These are phyloP conservation scores for Lachancea quebecensis DNA, from an alignment of 805 yeast genomes.

Conservation along the genomic window DNA sequence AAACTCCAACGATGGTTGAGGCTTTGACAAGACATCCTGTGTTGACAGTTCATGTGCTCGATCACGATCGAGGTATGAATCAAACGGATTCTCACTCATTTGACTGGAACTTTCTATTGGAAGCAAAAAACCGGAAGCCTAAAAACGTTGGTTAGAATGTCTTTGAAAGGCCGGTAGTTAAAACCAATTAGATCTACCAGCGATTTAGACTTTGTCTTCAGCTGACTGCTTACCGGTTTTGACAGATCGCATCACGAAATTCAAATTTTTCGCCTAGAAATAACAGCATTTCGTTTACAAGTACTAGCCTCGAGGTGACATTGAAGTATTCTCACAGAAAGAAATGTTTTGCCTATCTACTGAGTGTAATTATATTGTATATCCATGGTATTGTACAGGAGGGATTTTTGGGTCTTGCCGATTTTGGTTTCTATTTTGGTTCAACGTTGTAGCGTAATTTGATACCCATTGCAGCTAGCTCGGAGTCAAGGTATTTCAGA, in stretches of 20 bases:
- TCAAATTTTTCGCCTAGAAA: neutral
- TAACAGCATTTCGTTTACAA: neutral
- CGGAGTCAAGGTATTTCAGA: constrained; percentile 88
- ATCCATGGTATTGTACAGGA: neutral
- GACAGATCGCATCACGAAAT: too few relatives aligned
- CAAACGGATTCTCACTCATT: constrained; percentile 30
- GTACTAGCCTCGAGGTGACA: neutral
- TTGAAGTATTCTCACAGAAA: too few relatives aligned
- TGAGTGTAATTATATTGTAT: neutral
- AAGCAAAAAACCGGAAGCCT: neutral
- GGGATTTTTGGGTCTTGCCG: neutral
- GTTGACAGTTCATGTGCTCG: constrained; percentile 11
- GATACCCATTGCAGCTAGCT: constrained; percentile 96
- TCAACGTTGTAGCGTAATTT: constrained; percentile 82
- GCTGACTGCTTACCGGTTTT: too few relatives aligned
- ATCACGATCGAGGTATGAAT: constrained; percentile 12
- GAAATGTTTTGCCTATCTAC: neutral
- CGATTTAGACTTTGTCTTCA: too few relatives aligned
- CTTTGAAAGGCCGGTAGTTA: neutral
- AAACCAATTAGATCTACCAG: neutral
- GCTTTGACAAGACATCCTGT: constrained; percentile 27
- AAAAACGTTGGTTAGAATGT: too few relatives aligned
- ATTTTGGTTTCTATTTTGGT: constrained; percentile 37
- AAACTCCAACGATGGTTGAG: constrained; percentile 55
- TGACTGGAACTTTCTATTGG: neutral